phyloP scores from a whole-genome alignment of 2,329 filamentous ascomycete species.

The Ascochyta viciae-villosae region DNA sequence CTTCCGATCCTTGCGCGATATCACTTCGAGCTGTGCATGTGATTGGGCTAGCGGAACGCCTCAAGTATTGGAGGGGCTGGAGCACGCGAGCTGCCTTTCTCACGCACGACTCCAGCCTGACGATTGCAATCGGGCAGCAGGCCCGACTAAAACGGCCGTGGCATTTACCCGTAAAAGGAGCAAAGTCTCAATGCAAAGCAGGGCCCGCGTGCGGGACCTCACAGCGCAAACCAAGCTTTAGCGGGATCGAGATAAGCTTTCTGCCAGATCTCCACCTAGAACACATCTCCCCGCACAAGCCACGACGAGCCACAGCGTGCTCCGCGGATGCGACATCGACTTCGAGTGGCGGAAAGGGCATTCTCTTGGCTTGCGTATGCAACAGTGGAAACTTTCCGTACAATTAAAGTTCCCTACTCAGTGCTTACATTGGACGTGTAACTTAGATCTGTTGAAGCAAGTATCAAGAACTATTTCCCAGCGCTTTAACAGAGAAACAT shows the following conservation, averaged over 20 bases:
- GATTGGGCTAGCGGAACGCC: slow-evolving; percentile 11
- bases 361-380: not conserved
- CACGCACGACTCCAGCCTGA: not conserved
- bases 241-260: slow-evolving; percentile 15
- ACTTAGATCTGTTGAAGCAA: too few relatives aligned
- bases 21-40: slow-evolving; percentile 4
- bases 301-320: slow-evolving; percentile 5
- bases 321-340: not conserved
- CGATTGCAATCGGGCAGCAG: not conserved
- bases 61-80: slow-evolving; percentile 4
- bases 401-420: too few relatives aligned
- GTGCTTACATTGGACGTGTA: too few relatives aligned
- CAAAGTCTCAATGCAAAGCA: not conserved
- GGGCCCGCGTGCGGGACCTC: not conserved
- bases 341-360: not conserved
- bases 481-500: not conserved
- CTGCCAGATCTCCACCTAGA: slow-evolving; percentile 12
- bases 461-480: not conserved
- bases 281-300: slow-evolving; percentile 9
- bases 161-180: not conserved
- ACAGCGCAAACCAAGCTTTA: slow-evolving; percentile 8
- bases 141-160: not conserved
- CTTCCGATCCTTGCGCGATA: slow-evolving; percentile 10
- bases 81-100: slow-evolving; percentile 11
- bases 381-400: not conserved